Conservation (phyloP, 2,329 filamentous ascomycete species). For the Trichoderma gracile region DNA sequence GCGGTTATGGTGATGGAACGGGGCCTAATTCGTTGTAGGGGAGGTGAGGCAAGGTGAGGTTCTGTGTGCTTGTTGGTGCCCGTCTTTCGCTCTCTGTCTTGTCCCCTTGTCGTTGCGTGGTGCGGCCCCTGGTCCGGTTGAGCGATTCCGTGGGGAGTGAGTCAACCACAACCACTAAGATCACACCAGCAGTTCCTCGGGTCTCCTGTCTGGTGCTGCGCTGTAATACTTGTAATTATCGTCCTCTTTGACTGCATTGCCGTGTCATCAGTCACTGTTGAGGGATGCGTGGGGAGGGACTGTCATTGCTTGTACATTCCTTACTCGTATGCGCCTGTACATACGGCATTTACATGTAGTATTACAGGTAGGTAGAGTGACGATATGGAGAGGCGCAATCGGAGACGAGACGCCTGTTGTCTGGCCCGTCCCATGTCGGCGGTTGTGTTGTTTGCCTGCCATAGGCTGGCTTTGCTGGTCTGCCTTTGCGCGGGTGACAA, state of each 20-base stretch:
- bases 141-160: not conserved
- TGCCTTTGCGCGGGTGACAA: no score
- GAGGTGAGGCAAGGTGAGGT: not conserved
- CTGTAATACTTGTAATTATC: no score
- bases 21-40: not conserved
- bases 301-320: no score
- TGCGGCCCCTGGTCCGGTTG: not conserved
- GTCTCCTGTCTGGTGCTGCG: not conserved
- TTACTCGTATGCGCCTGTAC: no score
- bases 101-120: not conserved
- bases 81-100: not conserved
- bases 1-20: no score
- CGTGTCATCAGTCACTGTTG: constrained; percentile 16
- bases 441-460: constrained; percentile 11
- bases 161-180: not conserved
- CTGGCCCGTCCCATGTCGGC: not conserved
- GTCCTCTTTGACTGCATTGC: constrained; percentile 1
- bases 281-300: constrained; percentile 17
- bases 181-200: constrained; percentile 6
- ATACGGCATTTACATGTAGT: no score
- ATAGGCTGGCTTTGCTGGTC: constrained; percentile 13
- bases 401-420: not conserved
- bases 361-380: no score
- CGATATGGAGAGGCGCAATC: not conserved
- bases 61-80: not conserved